These are phyloP conservation scores for Aspergillus ustus DNA, from an alignment of 2,329 filamentous ascomycete genomes.

Conservation along the genomic window DNA sequence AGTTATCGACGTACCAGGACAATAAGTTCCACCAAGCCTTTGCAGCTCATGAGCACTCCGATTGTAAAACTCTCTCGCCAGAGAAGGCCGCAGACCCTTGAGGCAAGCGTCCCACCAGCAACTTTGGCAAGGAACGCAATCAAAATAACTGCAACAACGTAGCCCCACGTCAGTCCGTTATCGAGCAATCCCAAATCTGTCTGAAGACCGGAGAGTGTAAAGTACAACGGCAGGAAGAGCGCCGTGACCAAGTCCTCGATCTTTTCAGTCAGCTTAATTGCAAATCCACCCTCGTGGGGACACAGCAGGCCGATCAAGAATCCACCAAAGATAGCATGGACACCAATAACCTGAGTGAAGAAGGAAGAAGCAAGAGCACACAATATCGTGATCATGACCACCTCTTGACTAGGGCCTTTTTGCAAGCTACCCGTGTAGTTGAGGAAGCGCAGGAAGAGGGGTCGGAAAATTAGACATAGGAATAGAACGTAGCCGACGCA, in stretches of 20 bases:
- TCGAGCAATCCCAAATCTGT: slow-evolving; percentile 86
- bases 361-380: slow-evolving; percentile 79
- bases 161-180: slow-evolving; percentile 82
- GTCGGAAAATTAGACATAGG: slow-evolving; percentile 72
- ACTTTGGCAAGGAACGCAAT: slow-evolving; percentile 88
- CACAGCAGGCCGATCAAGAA: slow-evolving; percentile 90
- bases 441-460: slow-evolving; percentile 74
- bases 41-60: slow-evolving; percentile 93
- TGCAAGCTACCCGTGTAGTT: slow-evolving; percentile 76
- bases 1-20: slow-evolving; percentile 68
- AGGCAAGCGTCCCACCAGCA: slow-evolving; percentile 77
- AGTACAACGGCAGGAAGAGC: slow-evolving; percentile 87
- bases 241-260: slow-evolving; percentile 87
- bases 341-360: slow-evolving; percentile 88
- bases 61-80: slow-evolving; percentile 92
- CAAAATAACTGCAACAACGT: slow-evolving; percentile 79
- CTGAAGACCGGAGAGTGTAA: slow-evolving; percentile 86
- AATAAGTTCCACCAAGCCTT: slow-evolving; percentile 91
- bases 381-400: slow-evolving; percentile 81
- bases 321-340: slow-evolving; percentile 92
- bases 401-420: slow-evolving; percentile 83
- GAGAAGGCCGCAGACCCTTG: slow-evolving; percentile 73
- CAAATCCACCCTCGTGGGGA: slow-evolving; percentile 86
- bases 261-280: slow-evolving; percentile 90
- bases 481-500: slow-evolving; percentile 77